phyloP scores from a whole-genome alignment of 768 basidiomycete species.

The Leccinum incarnatum region DNA sequence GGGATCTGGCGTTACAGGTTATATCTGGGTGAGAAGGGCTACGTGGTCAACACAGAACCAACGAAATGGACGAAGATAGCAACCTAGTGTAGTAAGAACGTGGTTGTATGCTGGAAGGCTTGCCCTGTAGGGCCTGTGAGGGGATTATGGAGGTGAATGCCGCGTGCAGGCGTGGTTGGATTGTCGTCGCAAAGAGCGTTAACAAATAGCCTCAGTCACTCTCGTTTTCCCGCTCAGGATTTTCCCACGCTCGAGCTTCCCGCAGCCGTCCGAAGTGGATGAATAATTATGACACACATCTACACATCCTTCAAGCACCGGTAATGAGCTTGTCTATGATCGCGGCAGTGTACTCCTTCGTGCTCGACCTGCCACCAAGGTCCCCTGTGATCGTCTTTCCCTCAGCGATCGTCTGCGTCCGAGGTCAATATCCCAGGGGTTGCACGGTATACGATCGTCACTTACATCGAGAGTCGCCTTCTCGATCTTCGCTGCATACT shows the following conservation, averaged over 20 bases:
- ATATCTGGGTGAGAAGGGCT: constrained; percentile 39
- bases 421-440: constrained; percentile 4
- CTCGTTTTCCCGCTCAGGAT: constrained; percentile 14
- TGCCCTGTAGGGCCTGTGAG: constrained; percentile 92
- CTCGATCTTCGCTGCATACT: constrained; percentile 87
- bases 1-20: constrained; percentile 33
- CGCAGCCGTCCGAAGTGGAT: constrained; percentile 9
- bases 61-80: constrained; percentile 12
- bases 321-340: constrained; percentile 70
- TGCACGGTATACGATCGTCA: constrained; percentile 7
- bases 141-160: constrained; percentile 53
- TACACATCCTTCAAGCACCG: constrained; percentile 23
- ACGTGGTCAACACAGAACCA: constrained; percentile 20
- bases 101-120: constrained; percentile 51
- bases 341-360: constrained; percentile 83
- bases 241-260: constrained; percentile 28
- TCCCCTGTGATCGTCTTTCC: constrained; percentile 95
- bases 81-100: constrained; percentile 47
- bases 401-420: constrained; percentile 86
- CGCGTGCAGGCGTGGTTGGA: constrained; percentile 51
- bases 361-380: constrained; percentile 89
- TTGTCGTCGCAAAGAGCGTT: constrained; percentile 37
- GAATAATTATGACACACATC: constrained; percentile 13
- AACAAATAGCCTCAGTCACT: not conserved
- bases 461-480: constrained; percentile 85